These are phyloP conservation scores for Lodderomyces jiufengensis DNA, from an alignment of 1,139 yeast genomes.

Conservation along the genomic window DNA sequence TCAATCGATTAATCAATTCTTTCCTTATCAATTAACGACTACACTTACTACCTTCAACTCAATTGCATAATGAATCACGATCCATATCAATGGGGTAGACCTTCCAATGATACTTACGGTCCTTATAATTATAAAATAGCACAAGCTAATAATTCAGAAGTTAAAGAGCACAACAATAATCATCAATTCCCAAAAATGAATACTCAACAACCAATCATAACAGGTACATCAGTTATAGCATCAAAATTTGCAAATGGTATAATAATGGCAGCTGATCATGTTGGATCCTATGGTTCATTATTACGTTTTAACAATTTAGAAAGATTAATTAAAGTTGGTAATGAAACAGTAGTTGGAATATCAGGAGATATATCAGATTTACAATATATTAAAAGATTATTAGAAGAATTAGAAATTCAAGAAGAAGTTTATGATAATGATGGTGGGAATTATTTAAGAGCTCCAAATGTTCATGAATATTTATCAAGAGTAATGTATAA, in stretches of 20 bases:
- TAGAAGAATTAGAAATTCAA: conserved; percentile 55
- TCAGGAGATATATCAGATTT: conserved; percentile 95
- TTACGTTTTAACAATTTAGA: conserved; percentile 83
- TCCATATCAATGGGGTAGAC: conserved; percentile 95
- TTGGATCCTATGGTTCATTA: conserved; percentile 91
- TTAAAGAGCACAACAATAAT: conserved; percentile 15
- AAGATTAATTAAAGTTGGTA: conserved; percentile 79
- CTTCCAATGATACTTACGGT: conserved; percentile 78
- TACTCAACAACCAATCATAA: conserved; percentile 91
- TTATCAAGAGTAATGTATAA: conserved; percentile 79
- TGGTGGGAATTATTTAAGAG: conserved; percentile 68
- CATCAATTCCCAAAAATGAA: conserved; percentile 63
- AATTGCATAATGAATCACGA: conserved; percentile 75
- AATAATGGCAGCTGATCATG: conserved; percentile 89
- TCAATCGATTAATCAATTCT: too few relatives aligned
- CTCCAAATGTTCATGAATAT: conserved; percentile 86
- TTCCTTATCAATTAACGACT: too few relatives aligned
- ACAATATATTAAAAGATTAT: conserved; percentile 72
- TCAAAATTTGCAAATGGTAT: conserved; percentile 88
- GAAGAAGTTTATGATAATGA: conserved; percentile 81
- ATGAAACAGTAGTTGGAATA: conserved; percentile 83
- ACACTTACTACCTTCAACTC: background rate
- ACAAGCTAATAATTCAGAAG: conserved; percentile 32
- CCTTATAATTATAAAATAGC: conserved; percentile 71
- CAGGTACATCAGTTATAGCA: conserved; percentile 94